Conservation (phyloP, 2,329 filamentous ascomycete genomes). For the Fusarium lyarnte region DNA sequence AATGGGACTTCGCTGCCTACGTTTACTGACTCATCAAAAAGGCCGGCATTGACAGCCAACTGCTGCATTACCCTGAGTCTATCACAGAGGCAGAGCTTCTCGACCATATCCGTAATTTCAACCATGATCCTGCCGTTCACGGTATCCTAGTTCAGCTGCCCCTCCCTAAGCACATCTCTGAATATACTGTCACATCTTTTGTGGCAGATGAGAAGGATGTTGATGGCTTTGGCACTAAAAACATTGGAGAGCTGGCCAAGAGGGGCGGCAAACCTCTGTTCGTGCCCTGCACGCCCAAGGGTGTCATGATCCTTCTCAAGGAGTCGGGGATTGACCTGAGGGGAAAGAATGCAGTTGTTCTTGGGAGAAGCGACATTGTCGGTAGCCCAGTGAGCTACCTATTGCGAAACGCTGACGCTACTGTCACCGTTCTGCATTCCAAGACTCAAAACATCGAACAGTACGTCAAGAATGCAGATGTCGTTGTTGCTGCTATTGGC, state of each 20-base stretch:
- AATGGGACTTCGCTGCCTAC: not conserved
- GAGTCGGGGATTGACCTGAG: slow-evolving; percentile 83
- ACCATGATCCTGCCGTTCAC: slow-evolving; percentile 86
- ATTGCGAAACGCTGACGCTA: slow-evolving; percentile 94
- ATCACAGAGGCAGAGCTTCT: slow-evolving; percentile 88
- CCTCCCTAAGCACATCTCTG: slow-evolving; percentile 87
- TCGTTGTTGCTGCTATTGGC: slow-evolving; percentile 92
- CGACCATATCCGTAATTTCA: slow-evolving; percentile 80
- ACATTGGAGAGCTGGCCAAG: slow-evolving; percentile 98
- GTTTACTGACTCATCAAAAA: slow-evolving; percentile 47
- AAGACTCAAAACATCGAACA: slow-evolving; percentile 78
- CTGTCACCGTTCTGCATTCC: slow-evolving; percentile 95
- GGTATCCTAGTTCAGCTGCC: slow-evolving; percentile 95
- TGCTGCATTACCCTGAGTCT: slow-evolving; percentile 83
- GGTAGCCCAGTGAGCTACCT: slow-evolving; percentile 97
- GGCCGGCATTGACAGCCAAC: slow-evolving; percentile 89
- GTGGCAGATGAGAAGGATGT: slow-evolving; percentile 97
- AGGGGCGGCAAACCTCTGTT: slow-evolving; percentile 90
- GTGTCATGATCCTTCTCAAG: slow-evolving; percentile 91
- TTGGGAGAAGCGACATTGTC: slow-evolving; percentile 96
- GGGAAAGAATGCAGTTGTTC: slow-evolving; percentile 93
- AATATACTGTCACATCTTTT: slow-evolving; percentile 88
- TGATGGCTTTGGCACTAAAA: slow-evolving; percentile 92
- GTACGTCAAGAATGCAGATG: slow-evolving; percentile 84
- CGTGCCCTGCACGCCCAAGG: slow-evolving; percentile 94